Percentiles rank a stretch among this genome's conserved stretches.
Evolutionary conservation across 2,329 filamentous ascomycete genomes (phyloP).

Genomic region (Calonectria ilicicola): DNA sequence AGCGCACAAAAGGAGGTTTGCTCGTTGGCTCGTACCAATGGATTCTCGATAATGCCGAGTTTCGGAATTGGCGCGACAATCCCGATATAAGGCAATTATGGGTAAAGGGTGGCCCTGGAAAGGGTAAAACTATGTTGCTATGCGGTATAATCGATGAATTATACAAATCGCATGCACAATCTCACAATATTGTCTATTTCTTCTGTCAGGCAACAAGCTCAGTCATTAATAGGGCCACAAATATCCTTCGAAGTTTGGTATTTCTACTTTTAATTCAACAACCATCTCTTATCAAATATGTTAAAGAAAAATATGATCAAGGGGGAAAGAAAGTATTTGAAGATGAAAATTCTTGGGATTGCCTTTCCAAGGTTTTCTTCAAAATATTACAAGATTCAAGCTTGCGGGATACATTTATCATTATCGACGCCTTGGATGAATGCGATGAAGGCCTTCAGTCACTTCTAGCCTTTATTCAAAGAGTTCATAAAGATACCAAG

Average conservation of each 20-base stretch:
- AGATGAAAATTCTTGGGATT: not conserved
- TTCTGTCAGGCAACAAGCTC: not conserved
- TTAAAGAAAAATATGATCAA: not conserved
- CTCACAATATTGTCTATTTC: not conserved
- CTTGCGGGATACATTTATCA: not conserved
- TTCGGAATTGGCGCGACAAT: not conserved
- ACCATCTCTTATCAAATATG: not conserved
- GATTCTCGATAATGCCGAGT: not conserved
- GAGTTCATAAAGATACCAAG: slow-evolving; percentile 39
- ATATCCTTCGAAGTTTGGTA: not conserved
- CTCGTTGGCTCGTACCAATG: not conserved
- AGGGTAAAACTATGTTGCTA: not conserved
- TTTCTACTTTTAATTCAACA: not conserved
- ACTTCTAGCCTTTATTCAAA: slow-evolving; percentile 62
- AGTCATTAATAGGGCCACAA: not conserved
- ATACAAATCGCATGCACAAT: not conserved
- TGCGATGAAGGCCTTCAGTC: not conserved
- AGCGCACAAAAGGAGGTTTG: not conserved
- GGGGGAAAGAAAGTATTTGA: not conserved
- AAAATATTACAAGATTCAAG: not conserved
- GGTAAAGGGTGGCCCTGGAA: not conserved
- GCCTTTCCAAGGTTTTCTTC: not conserved
- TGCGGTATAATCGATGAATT: not conserved
- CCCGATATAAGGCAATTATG: not conserved
- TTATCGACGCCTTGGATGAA: not conserved